Percentiles rank a stretch among this genome's conserved stretches.
Conservation (phyloP, 129 eudicot genomes). For the Dittrichia graveolens region DNA sequence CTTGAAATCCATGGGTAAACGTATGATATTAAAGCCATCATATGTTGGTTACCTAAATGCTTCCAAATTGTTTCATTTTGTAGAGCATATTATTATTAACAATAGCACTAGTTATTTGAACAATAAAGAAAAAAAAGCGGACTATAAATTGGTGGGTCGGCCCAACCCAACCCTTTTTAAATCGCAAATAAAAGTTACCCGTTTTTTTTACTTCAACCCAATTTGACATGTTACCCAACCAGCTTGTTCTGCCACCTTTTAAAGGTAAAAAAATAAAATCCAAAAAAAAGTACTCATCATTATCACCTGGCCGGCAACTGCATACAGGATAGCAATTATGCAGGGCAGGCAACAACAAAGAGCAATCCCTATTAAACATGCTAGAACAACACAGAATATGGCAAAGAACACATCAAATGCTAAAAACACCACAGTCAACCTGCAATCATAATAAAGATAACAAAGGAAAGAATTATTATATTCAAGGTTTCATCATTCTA, state of each 20-base stretch:
- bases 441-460: conserved; percentile 31
- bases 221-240: neutral
- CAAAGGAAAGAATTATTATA: neutral
- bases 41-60: no score
- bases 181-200: neutral
- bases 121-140: no score
- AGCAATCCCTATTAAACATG: conserved; percentile 91
- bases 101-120: no score
- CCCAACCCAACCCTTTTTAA: no score
- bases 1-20: neutral
- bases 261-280: neutral
- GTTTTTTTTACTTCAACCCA: neutral
- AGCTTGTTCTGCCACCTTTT: neutral
- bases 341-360: conserved; percentile 98
- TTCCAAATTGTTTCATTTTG: no score
- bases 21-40: no score
- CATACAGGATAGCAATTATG: conserved; percentile 92
- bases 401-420: conserved; percentile 98
- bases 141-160: no score
- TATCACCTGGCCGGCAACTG: conserved; percentile 91
- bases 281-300: neutral
- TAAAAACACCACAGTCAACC: conserved; percentile 88
- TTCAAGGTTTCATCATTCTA: conserved; percentile 6
- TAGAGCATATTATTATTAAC: no score
- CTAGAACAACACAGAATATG: conserved; percentile 89